A percentile compares a stretch with the other conserved stretches of the same genome.
phyloP scores from a whole-genome alignment of 2,329 filamentous ascomycete species.

The Diaporthe helianthi region DNA sequence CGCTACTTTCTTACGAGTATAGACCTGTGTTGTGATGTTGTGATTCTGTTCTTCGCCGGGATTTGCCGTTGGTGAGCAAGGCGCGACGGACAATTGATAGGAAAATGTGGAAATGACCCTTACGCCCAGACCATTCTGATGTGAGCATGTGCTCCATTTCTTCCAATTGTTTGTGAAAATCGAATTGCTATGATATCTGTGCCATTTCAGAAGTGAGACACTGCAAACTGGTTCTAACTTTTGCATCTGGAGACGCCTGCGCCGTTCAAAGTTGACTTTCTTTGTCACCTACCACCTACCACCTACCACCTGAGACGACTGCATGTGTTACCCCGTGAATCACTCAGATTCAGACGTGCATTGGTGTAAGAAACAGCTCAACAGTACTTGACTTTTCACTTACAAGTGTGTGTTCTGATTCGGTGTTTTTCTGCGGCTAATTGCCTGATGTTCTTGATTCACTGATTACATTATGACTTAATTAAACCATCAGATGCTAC shows the following conservation, averaged over 20 bases:
- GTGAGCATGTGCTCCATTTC: too few species aligned
- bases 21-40: not conserved
- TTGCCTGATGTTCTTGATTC: not conserved
- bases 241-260: not conserved
- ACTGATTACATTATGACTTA: too few species aligned
- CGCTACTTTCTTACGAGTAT: not conserved
- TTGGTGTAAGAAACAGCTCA: not conserved
- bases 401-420: not conserved
- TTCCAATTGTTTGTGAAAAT: accelerated
- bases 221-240: not conserved
- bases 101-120: constrained; percentile 12
- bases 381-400: not conserved
- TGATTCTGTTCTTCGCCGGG: not conserved
- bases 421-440: not conserved
- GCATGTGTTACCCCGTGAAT: constrained; percentile 2
- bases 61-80: not conserved
- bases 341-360: not conserved
- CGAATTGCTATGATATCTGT: not conserved
- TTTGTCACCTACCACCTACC: not conserved
- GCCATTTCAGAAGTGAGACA: not conserved
- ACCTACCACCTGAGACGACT: not conserved
- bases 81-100: constrained; percentile 1
- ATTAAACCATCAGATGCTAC: too few species aligned
- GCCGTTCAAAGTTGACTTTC: not conserved
- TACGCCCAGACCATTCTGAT: not conserved